Evolutionary conservation across 108 stramenopile species (phyloP).

Genomic region (Fragilariopsis cylindrus): DNA sequence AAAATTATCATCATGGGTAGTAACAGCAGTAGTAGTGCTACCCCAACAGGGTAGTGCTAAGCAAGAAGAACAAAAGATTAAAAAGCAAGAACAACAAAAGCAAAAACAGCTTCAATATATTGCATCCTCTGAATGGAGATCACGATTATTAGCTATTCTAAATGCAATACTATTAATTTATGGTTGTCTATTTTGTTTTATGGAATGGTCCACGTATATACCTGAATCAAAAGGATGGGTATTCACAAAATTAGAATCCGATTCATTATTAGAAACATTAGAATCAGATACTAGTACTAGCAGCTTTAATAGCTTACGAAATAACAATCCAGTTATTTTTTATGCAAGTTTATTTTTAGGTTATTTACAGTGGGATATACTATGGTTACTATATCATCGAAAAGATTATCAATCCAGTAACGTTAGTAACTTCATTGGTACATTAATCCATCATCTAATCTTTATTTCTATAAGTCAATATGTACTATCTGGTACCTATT

Average conservation of each 20-base stretch:
- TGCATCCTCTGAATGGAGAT: constrained; percentile 19
- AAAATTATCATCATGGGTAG: neutral
- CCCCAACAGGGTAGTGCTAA: too few species aligned
- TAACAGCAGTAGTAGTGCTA: neutral
- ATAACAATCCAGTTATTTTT: neutral
- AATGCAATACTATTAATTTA: constrained; percentile 2
- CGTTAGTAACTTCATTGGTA: neutral
- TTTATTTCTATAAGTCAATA: constrained; percentile 23
- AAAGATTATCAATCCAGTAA: neutral
- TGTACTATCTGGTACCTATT: constrained; percentile 6
- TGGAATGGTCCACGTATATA: constrained; percentile 9
- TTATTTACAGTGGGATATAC: constrained; percentile 21
- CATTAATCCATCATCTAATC: constrained; percentile 17
- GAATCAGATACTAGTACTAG: too few species aligned
- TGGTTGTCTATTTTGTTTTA: constrained; percentile 24
- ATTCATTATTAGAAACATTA: too few species aligned
- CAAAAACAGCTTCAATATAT: neutral
- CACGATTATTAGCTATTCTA: constrained; percentile 14
- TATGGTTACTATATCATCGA: constrained; percentile 25
- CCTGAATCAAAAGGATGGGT: constrained; percentile 19
- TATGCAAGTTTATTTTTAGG: constrained; percentile 23
- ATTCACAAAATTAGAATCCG: neutral
- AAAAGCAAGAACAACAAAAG: neutral
- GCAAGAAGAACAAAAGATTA: neutral
- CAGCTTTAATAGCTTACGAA: neutral